Evolutionary conservation across 2,329 filamentous ascomycete species (phyloP).

Genomic region (Talaromyces sp.): DNA sequence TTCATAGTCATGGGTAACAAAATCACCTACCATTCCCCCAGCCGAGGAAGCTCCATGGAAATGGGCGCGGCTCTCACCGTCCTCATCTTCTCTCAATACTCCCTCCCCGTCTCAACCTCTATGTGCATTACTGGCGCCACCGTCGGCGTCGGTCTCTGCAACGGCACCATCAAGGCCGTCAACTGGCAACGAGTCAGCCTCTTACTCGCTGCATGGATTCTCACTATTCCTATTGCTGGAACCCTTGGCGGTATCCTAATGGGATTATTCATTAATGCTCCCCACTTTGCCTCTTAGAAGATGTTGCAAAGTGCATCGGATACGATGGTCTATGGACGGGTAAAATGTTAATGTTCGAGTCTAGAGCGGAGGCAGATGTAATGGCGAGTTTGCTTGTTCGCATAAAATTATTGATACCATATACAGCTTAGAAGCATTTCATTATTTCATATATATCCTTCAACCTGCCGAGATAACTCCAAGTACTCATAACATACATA

Average conservation of each 20-base stretch:
- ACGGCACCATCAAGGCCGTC: conserved; percentile 67
- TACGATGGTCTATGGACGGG: not conserved
- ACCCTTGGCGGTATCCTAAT: conserved; percentile 15
- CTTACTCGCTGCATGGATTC: conserved; percentile 64
- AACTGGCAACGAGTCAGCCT: conserved; percentile 72
- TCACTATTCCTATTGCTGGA: conserved; percentile 62
- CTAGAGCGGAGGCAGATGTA: not conserved
- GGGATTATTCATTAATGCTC: conserved; percentile 17
- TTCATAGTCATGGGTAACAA: conserved; percentile 74
- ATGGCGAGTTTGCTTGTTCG: not conserved
- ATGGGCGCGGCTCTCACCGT: conserved; percentile 75
- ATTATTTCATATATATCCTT: not conserved
- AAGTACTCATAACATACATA: not conserved
- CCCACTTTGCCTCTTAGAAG: conserved; percentile 3
- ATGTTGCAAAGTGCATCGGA: not conserved
- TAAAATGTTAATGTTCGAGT: not conserved
- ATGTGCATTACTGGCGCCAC: conserved; percentile 80
- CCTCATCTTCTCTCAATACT: conserved; percentile 71
- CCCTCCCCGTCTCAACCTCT: conserved; percentile 70
- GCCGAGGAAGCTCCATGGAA: conserved; percentile 67
- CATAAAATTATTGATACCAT: conserved; percentile 3
- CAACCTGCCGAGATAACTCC: not conserved
- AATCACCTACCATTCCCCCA: conserved; percentile 66
- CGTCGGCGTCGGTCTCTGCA: conserved; percentile 74
- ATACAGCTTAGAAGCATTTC: not conserved